A percentile compares a stretch with the other conserved stretches of the same genome.
These are phyloP conservation scores for Dictyostelium capitatum DNA, from an alignment of 78 protist species.

Conservation along the genomic window DNA sequence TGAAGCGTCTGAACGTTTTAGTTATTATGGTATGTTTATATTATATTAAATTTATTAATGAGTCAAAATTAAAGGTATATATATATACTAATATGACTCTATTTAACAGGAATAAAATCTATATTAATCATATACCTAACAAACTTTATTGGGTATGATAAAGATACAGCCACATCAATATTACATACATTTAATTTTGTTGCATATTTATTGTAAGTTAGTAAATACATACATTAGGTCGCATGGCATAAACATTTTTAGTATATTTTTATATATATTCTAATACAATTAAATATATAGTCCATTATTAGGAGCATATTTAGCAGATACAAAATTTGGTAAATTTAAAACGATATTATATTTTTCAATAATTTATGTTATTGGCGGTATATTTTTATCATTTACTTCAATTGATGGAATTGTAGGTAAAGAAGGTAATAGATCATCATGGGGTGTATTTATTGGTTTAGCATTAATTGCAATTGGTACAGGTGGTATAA, in stretches of 20 bases:
- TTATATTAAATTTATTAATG: too few species aligned
- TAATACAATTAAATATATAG: slow-evolving; percentile 6
- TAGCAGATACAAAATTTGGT: slow-evolving; percentile 78
- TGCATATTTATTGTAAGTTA: slow-evolving; percentile 65
- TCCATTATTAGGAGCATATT: slow-evolving; percentile 80
- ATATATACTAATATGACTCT: too few species aligned
- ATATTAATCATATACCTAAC: slow-evolving; percentile 71
- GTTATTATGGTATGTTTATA: too few species aligned
- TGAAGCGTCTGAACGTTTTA: slow-evolving; percentile 85
- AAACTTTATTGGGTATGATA: slow-evolving; percentile 34
- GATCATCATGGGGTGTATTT: slow-evolving; percentile 1
- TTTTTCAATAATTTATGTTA: slow-evolving; percentile 65
- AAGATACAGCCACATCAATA: slow-evolving; percentile 57
- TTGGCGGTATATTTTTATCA: slow-evolving; percentile 71
- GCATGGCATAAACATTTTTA: background rate
- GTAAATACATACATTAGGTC: background rate
- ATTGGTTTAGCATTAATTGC: slow-evolving; percentile 84
- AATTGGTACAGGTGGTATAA: slow-evolving; percentile 90
- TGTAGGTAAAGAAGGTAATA: background rate
- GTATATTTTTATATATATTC: background rate
- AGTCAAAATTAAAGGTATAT: too few species aligned
- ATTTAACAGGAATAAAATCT: slow-evolving; percentile 56
- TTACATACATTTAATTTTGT: slow-evolving; percentile 72
- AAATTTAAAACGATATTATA: slow-evolving; percentile 77
- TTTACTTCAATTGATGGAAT: slow-evolving; percentile 80